A percentile compares a stretch with the other conserved stretches of the same genome.
phyloP scores from a whole-genome alignment of 495 filamentous ascomycete genomes.

The Xanthoparmelia taractica region DNA sequence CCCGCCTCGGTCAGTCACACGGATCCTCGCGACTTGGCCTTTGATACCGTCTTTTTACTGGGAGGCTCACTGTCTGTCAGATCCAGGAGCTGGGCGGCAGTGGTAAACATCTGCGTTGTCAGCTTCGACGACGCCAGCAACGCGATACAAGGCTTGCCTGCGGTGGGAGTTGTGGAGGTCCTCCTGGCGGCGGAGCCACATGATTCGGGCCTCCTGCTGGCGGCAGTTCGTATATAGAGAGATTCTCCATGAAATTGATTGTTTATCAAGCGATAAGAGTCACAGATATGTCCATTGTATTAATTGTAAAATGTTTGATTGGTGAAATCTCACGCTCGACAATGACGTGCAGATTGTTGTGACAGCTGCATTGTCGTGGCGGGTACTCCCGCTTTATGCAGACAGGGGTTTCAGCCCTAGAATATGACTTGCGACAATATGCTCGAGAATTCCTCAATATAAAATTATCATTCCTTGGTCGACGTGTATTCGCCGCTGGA shows the following conservation, averaged over 20 bases:
- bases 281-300: slow-evolving; percentile 10
- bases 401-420: slow-evolving; percentile 7
- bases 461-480: not conserved
- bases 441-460: not conserved
- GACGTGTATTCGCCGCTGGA: not conserved
- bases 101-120: slow-evolving; percentile 94
- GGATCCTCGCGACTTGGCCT: not conserved
- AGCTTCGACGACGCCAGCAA: slow-evolving; percentile 36
- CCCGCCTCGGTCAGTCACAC: slow-evolving; percentile 12
- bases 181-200: slow-evolving; percentile 25
- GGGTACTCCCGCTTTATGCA: slow-evolving; percentile 11
- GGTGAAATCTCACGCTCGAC: not conserved
- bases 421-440: not conserved
- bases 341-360: not conserved
- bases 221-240: slow-evolving; percentile 22
- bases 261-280: not conserved
- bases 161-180: slow-evolving; percentile 46
- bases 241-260: slow-evolving; percentile 23
- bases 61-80: slow-evolving; percentile 81
- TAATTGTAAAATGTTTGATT: not conserved
- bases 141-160: slow-evolving; percentile 26
- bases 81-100: slow-evolving; percentile 87
- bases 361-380: slow-evolving; percentile 3
- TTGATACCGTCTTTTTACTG: not conserved
- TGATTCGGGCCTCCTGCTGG: slow-evolving; percentile 22